These are phyloP conservation scores for Candida boleticola DNA, from an alignment of 805 yeast genomes.

Conservation along the genomic window DNA sequence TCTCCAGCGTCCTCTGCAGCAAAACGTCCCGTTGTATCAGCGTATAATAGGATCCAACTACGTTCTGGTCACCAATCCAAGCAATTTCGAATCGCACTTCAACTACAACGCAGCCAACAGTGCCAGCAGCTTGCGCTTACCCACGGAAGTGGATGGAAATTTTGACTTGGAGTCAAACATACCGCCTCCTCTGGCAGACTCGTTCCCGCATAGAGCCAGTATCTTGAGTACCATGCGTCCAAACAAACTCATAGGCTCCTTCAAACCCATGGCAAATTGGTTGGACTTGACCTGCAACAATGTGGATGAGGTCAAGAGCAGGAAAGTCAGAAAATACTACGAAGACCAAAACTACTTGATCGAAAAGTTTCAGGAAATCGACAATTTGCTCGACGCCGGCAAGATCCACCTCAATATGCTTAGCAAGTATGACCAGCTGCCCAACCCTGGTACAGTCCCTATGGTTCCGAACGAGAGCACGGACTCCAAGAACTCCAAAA, in stretches of 20 bases:
- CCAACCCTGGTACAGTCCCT: constrained; percentile 44
- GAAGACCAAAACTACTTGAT: constrained; percentile 58
- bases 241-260: constrained; percentile 32
- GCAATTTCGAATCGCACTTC: neutral
- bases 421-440: constrained; percentile 16
- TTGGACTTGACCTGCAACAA: constrained; percentile 16
- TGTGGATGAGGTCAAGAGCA: constrained; percentile 18
- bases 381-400: constrained; percentile 66
- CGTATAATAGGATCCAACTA: constrained; percentile 1
- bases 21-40: constrained; percentile 1
- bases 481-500: constrained; percentile 15
- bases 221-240: constrained; percentile 28
- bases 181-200: constrained; percentile 1
- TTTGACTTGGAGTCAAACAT: neutral
- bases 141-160: neutral
- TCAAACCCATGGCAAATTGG: constrained; percentile 31
- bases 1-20: neutral
- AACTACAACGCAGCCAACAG: neutral
- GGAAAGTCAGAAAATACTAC: constrained; percentile 44
- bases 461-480: neutral
- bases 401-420: constrained; percentile 61
- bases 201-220: constrained; percentile 1
- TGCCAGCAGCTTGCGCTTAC: constrained; percentile 3
- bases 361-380: constrained; percentile 57
- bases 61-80: constrained; percentile 6